phyloP scores from a whole-genome alignment of 768 basidiomycete genomes.

The Pleurotus ostreatus region DNA sequence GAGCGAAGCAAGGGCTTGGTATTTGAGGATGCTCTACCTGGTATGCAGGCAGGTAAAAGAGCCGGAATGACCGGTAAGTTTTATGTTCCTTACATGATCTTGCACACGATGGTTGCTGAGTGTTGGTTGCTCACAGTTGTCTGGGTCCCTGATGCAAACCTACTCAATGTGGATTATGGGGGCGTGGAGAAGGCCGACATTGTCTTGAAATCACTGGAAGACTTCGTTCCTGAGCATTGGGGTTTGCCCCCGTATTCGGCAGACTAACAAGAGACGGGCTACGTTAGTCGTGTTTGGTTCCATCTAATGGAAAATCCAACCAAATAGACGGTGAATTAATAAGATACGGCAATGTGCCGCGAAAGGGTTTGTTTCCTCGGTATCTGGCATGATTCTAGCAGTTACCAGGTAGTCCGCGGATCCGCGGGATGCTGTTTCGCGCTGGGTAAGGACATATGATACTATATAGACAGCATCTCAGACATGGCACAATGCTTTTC shows the following conservation, averaged over 20 bases:
- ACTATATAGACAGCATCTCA: background rate
- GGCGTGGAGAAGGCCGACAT: slow-evolving; percentile 55
- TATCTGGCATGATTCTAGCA: background rate
- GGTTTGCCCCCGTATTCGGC: slow-evolving; percentile 66
- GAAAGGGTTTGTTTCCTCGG: background rate
- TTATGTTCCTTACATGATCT: background rate
- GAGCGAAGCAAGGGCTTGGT: slow-evolving; percentile 67
- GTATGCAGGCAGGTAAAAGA: slow-evolving; percentile 75
- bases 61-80: slow-evolving; percentile 81
- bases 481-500: too few relatives aligned
- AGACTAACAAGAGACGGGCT: background rate
- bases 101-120: too few relatives aligned
- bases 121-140: slow-evolving; percentile 44
- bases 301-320: background rate
- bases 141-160: slow-evolving; percentile 79
- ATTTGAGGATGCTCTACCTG: slow-evolving; percentile 78
- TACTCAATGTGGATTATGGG: slow-evolving; percentile 47
- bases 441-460: background rate
- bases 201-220: slow-evolving; percentile 56
- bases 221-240: slow-evolving; percentile 81
- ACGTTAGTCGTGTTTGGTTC: background rate
- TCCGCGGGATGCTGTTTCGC: background rate
- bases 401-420: background rate
- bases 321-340: background rate
- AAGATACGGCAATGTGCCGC: background rate